phyloP scores from a whole-genome alignment of 192 early-diverging fungal species.

The Coemansia sp. region DNA sequence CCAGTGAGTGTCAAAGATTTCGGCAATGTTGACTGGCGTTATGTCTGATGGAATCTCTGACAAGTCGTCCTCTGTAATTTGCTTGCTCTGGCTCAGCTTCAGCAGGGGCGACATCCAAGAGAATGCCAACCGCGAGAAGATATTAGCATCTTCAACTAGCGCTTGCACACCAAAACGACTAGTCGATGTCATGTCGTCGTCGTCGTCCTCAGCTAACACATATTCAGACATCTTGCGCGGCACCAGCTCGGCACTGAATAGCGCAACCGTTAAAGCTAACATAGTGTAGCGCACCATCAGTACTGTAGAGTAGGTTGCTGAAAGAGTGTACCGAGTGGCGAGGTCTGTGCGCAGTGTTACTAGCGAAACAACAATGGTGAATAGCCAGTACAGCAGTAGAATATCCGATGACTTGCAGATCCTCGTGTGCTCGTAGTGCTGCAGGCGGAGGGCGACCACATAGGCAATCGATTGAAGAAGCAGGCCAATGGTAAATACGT shows the following conservation, averaged over 20 bases:
- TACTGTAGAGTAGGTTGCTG: not conserved
- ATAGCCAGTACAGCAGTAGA: conserved; percentile 39
- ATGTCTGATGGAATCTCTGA: conserved; percentile 68
- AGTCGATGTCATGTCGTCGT: not conserved
- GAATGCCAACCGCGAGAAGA: conserved; percentile 83
- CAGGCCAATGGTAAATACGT: conserved; percentile 21
- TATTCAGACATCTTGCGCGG: conserved; percentile 28
- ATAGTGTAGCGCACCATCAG: conserved; percentile 6
- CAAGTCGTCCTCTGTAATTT: conserved; percentile 73
- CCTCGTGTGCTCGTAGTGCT: conserved; percentile 30
- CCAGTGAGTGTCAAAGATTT: conserved; percentile 72
- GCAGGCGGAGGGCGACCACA: conserved; percentile 10
- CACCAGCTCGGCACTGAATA: conserved; percentile 30
- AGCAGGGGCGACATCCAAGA: conserved; percentile 89
- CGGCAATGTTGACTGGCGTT: conserved; percentile 62
- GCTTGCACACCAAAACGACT: conserved; percentile 28
- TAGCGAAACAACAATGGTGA: conserved; percentile 4
- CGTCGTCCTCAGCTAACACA: conserved; percentile 15
- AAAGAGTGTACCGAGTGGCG: not conserved
- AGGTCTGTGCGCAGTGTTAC: conserved; percentile 28
- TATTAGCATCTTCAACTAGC: conserved; percentile 79
- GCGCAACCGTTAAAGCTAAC: conserved; percentile 9
- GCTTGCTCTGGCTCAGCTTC: conserved; percentile 74
- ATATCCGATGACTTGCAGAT: conserved; percentile 16
- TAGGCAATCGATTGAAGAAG: conserved; percentile 16